Evolutionary conservation across 2,329 filamentous ascomycete species (phyloP).

Genomic region (Clathrospora elynae): DNA sequence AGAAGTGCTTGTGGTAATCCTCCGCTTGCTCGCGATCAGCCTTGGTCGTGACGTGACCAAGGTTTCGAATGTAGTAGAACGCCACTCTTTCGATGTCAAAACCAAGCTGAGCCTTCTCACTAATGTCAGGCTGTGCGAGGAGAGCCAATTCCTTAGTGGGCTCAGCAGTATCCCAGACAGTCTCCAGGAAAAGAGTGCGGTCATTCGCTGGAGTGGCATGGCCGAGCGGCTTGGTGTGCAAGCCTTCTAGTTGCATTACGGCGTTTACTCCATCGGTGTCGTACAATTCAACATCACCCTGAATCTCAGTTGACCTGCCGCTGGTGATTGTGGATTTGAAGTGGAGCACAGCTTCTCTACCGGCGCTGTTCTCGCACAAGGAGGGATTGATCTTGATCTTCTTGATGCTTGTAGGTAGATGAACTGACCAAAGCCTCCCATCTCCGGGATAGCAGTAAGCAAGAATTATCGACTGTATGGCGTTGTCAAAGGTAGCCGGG

Average conservation of each 20-base stretch:
- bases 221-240: neutral
- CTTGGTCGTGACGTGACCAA: neutral
- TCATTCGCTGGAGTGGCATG: neutral
- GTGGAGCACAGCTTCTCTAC: neutral
- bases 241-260: neutral
- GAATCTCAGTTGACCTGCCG: neutral
- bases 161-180: neutral
- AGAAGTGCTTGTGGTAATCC: neutral
- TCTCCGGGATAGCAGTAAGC: constrained; percentile 36
- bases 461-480: constrained; percentile 36
- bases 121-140: neutral
- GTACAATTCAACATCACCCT: neutral
- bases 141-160: too few species aligned
- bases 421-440: constrained; percentile 27
- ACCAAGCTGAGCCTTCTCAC: neutral
- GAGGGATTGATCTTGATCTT: constrained; percentile 3
- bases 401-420: constrained; percentile 26
- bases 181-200: neutral
- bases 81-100: neutral
- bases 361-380: neutral
- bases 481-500: constrained; percentile 35
- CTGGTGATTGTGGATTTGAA: neutral
- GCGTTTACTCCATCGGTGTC: neutral
- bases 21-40: neutral
- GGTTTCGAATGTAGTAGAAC: neutral